Evolutionary conservation across 106 monocot genomes (phyloP), one percentile per base, ranked within the genome.

Genomic region (Phalaenopsis equestris): DNA sequence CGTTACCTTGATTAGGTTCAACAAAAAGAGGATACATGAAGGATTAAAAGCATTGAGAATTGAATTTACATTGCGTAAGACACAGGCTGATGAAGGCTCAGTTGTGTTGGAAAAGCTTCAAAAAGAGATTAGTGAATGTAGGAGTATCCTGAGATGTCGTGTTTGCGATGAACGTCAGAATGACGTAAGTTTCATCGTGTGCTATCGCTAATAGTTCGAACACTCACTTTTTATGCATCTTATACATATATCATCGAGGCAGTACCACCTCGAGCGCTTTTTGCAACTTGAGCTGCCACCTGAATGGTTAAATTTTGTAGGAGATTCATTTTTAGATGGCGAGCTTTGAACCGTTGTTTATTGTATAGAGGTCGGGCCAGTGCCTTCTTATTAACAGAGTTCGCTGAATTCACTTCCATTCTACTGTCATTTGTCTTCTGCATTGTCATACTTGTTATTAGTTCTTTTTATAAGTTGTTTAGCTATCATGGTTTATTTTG

Each of bases 111-210:
- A 80, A 57, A 87, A 87, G 78, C 91, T 91, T 75, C 80, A 82
- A 75, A 85, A 89, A 79, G 91, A 91, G 79, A 79, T 84, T 19
- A 78, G 37, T 23, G 89, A 91, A 79, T 91, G 85, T 78, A 89
- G 77, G 70, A 87, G 87, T 73, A 91, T 91, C 76, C 79, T 91
- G 14, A 91, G 89, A 30, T 91, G 91, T 18, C 49, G 80, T 65
- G 80, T 86, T 24, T 91, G 91, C 38, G 73, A 87, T 79, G 89
- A 91, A 42, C 80, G 89, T 52, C 88, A 88, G 57, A 91, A 91
- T 75, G 89, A 91, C 81, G 91, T 89, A 82, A 83, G 43, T 45
- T 45, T 75, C 72, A 72, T 65, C 72, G 2, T 72, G 72, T 72
- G 72, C 4, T 18, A 6, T 21, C 24, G 64, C 64, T 65, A 24